Conservation (phyloP, 2,329 filamentous ascomycete species). For the Paramyrothecium roridum region DNA sequence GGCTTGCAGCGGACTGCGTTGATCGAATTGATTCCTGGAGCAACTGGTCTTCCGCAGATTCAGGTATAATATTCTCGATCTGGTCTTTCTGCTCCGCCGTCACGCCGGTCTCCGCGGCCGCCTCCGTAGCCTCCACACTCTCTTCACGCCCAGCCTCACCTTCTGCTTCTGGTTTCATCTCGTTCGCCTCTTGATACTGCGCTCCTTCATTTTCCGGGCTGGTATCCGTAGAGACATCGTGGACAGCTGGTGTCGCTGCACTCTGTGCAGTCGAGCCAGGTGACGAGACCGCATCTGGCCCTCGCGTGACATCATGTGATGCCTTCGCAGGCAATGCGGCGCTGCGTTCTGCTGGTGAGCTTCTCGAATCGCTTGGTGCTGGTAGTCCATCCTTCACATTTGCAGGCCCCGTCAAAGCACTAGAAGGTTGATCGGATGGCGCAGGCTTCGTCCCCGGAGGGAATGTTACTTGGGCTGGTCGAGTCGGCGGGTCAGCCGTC, state of each 20-base stretch:
- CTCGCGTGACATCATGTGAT: conserved; percentile 30
- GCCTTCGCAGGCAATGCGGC: conserved; percentile 25
- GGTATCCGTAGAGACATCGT: conserved; percentile 68
- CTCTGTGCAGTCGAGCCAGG: conserved; percentile 69
- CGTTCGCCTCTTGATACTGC: conserved; percentile 47
- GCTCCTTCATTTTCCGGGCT: conserved; percentile 68
- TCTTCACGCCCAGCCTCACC: conserved; percentile 11
- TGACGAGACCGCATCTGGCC: conserved; percentile 47
- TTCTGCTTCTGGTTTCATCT: conserved; percentile 38
- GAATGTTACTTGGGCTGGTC: conserved; percentile 25
- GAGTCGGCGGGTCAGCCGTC: conserved; percentile 2
- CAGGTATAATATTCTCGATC: conserved; percentile 14
- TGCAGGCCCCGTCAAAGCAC: conserved; percentile 4
- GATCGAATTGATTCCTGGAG: conserved; percentile 39
- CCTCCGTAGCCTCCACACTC: conserved; percentile 2
- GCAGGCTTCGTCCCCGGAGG: conserved; percentile 27
- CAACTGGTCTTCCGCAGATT: conserved; percentile 40
- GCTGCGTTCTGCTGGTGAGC: background rate
- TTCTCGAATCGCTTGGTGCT: background rate
- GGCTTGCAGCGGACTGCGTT: conserved; percentile 14
- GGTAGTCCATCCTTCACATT: conserved; percentile 2
- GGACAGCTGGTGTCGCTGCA: conserved; percentile 66
- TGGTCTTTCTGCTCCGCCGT: conserved; percentile 15
- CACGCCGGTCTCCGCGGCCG: conserved; percentile 6
- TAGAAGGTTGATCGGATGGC: conserved; percentile 8